Percentiles rank a stretch among this genome's conserved stretches.
Conservation (phyloP, 2,329 filamentous ascomycete species). For the Thermomyces lanuginosus region DNA sequence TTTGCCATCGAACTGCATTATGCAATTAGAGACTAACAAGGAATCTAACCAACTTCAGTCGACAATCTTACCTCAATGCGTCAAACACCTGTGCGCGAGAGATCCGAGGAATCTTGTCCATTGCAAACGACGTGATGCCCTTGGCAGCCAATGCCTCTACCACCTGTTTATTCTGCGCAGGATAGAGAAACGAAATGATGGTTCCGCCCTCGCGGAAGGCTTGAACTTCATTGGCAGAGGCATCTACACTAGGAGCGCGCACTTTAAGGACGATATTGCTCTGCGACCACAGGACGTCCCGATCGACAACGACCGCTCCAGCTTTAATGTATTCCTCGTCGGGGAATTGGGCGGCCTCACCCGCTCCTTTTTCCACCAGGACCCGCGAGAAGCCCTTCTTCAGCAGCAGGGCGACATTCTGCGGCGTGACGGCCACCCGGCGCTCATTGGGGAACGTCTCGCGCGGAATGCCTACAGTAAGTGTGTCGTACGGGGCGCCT, state of each 20-base stretch:
- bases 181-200: slow-evolving; percentile 69
- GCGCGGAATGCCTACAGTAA: slow-evolving; percentile 63
- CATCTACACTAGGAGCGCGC: slow-evolving; percentile 49
- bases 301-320: slow-evolving; percentile 60
- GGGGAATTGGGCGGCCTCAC: slow-evolving; percentile 56
- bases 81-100: slow-evolving; percentile 80
- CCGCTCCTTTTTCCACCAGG: slow-evolving; percentile 67
- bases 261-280: slow-evolving; percentile 76
- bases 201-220: slow-evolving; percentile 53
- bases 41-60: not conserved
- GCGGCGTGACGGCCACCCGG: slow-evolving; percentile 68
- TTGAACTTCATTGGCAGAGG: slow-evolving; percentile 47
- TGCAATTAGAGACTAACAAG: not conserved
- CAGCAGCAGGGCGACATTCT: slow-evolving; percentile 63
- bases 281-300: slow-evolving; percentile 51
- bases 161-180: slow-evolving; percentile 58
- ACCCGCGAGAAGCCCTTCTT: slow-evolving; percentile 73
- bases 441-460: slow-evolving; percentile 67
- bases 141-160: slow-evolving; percentile 56
- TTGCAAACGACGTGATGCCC: slow-evolving; percentile 64
- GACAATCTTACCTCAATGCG: slow-evolving; percentile 38
- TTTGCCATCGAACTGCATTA: slow-evolving; percentile 68
- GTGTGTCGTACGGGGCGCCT: slow-evolving; percentile 45
- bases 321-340: slow-evolving; percentile 63
- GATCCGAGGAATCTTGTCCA: slow-evolving; percentile 86